These are phyloP conservation scores for Pseudopyricularia cyperi DNA, from an alignment of 2,329 filamentous ascomycete species.

Conservation along the genomic window DNA sequence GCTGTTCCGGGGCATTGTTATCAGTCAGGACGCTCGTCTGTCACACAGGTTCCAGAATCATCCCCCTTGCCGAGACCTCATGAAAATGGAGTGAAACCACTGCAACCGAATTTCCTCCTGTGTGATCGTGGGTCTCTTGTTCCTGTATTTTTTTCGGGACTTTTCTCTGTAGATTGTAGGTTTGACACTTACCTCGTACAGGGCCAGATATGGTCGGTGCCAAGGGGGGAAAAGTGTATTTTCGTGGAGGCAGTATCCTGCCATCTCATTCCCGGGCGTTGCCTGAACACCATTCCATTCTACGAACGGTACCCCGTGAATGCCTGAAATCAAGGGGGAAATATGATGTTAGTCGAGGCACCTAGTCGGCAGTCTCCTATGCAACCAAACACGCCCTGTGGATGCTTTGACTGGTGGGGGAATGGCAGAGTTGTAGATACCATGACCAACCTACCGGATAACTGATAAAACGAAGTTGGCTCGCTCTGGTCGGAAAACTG, in stretches of 20 bases:
- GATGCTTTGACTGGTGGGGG: background rate
- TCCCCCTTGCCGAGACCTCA: slow-evolving; percentile 4
- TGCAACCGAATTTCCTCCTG: background rate
- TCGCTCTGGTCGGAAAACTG: slow-evolving; percentile 50
- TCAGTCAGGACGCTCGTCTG: background rate
- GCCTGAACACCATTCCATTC: slow-evolving; percentile 39
- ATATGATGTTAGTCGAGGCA: background rate
- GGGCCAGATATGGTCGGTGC: slow-evolving; percentile 68
- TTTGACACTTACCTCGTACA: slow-evolving; percentile 35
- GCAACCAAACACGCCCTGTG: background rate
- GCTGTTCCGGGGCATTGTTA: slow-evolving; percentile 13
- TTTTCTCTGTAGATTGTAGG: background rate
- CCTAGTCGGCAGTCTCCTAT: background rate
- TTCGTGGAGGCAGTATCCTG: slow-evolving; percentile 64
- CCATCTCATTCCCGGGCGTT: slow-evolving; percentile 34
- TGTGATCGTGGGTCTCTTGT: background rate
- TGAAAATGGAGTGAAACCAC: background rate
- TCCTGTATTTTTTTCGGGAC: background rate
- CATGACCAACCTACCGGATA: slow-evolving; percentile 45
- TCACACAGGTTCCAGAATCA: background rate
- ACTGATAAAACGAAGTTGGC: slow-evolving; percentile 62
- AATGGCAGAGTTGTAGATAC: background rate
- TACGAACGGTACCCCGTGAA: slow-evolving; percentile 62
- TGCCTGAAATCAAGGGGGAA: slow-evolving; percentile 39
- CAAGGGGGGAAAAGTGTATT: slow-evolving; percentile 67